Conservation (phyloP, 1,284 basidiomycete genomes). For the Meripilus lineatus region DNA sequence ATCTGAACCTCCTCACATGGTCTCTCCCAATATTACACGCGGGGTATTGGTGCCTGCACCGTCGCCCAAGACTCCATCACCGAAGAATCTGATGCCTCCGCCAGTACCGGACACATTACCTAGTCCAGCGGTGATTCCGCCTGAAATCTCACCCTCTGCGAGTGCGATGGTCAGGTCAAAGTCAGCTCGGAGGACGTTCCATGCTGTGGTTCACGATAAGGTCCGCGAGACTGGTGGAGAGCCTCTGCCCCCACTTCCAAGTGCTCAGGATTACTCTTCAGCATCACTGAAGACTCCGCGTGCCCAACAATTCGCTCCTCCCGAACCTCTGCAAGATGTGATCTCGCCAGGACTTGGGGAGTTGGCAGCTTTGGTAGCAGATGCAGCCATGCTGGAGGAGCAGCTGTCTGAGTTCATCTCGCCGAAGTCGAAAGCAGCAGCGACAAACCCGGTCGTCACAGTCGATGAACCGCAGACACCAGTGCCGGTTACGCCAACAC, state of each 20-base stretch:
- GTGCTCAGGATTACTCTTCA: conserved; percentile 9
- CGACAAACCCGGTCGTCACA: neutral
- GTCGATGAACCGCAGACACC: neutral
- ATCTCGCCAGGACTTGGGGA: conserved; percentile 23
- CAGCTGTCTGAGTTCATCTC: conserved; percentile 15
- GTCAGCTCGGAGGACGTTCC: conserved; percentile 20
- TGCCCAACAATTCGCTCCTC: conserved; percentile 5
- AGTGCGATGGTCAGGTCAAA: conserved; percentile 19
- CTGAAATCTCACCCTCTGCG: conserved; percentile 7
- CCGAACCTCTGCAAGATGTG: too few relatives aligned
- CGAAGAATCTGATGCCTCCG: neutral
- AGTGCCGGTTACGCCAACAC: neutral
- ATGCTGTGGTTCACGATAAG: conserved; percentile 27
- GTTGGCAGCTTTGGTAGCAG: conserved; percentile 22
- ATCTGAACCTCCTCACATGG: conserved; percentile 15
- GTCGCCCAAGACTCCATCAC: conserved; percentile 3
- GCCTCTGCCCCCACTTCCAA: conserved; percentile 2
- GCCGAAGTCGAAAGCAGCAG: neutral
- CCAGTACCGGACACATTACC: neutral
- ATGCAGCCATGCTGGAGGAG: conserved; percentile 25
- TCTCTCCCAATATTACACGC: conserved; percentile 17
- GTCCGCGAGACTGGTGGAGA: conserved; percentile 16
- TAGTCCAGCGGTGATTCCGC: conserved; percentile 5
- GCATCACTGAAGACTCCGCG: conserved; percentile 8
- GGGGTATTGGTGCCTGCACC: conserved; percentile 14